phyloP scores from a whole-genome alignment of 2,329 filamentous ascomycete genomes.

The Alternaria dauci region DNA sequence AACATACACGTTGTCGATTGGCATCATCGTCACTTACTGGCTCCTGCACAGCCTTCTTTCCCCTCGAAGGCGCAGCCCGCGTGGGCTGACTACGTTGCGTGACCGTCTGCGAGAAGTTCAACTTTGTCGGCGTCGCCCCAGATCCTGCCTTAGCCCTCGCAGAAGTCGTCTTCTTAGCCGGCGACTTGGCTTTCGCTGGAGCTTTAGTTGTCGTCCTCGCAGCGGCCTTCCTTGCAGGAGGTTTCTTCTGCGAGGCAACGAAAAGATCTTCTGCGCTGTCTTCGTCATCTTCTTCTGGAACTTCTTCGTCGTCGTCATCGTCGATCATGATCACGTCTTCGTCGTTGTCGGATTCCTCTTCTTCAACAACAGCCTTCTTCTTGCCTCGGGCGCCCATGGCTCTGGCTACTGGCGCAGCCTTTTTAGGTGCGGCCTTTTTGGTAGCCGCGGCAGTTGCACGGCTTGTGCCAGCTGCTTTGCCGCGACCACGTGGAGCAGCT shows the following conservation, averaged over 20 bases:
- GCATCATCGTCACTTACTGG: slow-evolving; percentile 44
- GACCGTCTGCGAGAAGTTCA: slow-evolving; percentile 54
- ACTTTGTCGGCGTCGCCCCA: slow-evolving; percentile 49
- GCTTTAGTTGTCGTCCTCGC: slow-evolving; percentile 22
- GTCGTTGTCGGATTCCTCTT: slow-evolving; percentile 53
- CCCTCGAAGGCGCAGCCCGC: slow-evolving; percentile 31
- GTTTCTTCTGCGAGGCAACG: slow-evolving; percentile 45
- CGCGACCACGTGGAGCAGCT: slow-evolving; percentile 57
- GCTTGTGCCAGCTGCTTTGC: slow-evolving; percentile 52
- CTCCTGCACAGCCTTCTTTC: slow-evolving; percentile 48
- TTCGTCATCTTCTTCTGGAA: slow-evolving; percentile 1
- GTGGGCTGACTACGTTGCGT: slow-evolving; percentile 46
- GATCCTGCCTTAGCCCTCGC: slow-evolving; percentile 25
- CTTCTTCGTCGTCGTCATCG: slow-evolving; percentile 56
- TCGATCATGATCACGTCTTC: slow-evolving; percentile 56
- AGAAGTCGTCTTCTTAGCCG: slow-evolving; percentile 37
- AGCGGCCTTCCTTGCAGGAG: slow-evolving; percentile 39
- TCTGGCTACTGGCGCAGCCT: slow-evolving; percentile 45
- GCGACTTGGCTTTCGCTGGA: slow-evolving; percentile 35
- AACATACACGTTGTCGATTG: neutral
- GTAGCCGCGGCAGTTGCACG: slow-evolving; percentile 33
- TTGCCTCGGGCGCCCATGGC: slow-evolving; percentile 51
- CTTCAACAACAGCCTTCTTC: slow-evolving; percentile 49
- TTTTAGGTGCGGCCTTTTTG: slow-evolving; percentile 49
- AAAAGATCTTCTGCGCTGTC: slow-evolving; percentile 59